Conservation (phyloP, 352 stramenopile genomes). For the Plasmopara muralis region DNA sequence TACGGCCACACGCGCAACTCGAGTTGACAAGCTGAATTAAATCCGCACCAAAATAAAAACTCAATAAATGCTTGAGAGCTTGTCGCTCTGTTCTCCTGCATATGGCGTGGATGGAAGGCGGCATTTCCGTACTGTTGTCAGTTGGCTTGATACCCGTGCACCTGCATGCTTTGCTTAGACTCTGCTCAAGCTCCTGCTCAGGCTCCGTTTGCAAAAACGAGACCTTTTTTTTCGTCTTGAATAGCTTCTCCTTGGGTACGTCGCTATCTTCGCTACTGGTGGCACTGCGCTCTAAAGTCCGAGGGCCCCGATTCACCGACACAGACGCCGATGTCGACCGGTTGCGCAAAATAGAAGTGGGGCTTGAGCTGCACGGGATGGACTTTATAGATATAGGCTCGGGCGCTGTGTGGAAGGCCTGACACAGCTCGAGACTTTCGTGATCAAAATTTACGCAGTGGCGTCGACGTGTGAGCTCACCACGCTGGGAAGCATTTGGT, state of each 20-base stretch:
- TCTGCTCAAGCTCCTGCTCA: constrained; percentile 21
- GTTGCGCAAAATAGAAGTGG: constrained; percentile 18
- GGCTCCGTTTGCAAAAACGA: constrained; percentile 41
- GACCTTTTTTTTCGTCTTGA: constrained; percentile 49
- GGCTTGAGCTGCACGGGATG: constrained; percentile 19
- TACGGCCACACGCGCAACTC: constrained; percentile 56
- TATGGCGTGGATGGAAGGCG: constrained; percentile 62
- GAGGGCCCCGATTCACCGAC: background rate
- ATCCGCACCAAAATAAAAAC: constrained; percentile 57
- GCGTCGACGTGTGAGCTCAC: constrained; percentile 42
- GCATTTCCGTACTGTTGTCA: constrained; percentile 21
- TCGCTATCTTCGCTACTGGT: no score
- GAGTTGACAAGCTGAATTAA: constrained; percentile 62
- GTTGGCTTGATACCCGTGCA: constrained; percentile 13
- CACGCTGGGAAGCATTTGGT: constrained; percentile 35
- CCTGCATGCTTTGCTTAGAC: constrained; percentile 11
- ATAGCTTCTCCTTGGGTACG: background rate
- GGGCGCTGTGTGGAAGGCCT: constrained; percentile 51
- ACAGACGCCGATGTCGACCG: constrained; percentile 7
- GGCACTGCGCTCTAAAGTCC: no score
- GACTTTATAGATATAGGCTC: constrained; percentile 35
- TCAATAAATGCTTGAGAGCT: constrained; percentile 63
- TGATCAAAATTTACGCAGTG: constrained; percentile 45
- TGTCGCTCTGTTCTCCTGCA: constrained; percentile 50
- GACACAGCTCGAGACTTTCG: constrained; percentile 38